phyloP scores from a whole-genome alignment of 176 grass and related monocot species.

The Echinochloa phyllopogon region DNA sequence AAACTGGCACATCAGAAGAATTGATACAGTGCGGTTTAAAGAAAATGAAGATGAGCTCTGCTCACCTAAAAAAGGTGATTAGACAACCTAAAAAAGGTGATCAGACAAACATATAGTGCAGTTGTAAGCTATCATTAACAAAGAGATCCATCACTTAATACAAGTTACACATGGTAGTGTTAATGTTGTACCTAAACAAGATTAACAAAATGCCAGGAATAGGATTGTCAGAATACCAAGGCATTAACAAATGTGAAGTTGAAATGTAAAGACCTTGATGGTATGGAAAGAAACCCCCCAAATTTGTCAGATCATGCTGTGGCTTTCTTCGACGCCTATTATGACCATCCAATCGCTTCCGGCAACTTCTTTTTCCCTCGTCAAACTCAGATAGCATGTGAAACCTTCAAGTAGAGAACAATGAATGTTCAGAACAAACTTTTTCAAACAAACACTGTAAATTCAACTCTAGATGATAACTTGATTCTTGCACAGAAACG shows the following conservation, averaged over 20 bases:
- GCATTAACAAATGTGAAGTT: not conserved
- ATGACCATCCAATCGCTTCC: conserved; percentile 82
- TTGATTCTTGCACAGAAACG: not conserved
- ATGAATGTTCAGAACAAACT: not conserved
- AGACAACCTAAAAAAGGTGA: too few relatives aligned
- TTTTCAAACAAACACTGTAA: not conserved
- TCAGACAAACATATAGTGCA: not conserved
- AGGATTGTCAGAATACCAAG: not conserved
- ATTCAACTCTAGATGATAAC: not conserved
- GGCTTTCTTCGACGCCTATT: conserved; percentile 87
- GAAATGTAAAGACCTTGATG: conserved; percentile 54
- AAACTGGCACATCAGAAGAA: too few relatives aligned
- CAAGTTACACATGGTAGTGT: not conserved
- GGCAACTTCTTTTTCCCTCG: conserved; percentile 81
- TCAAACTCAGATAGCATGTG: conserved; percentile 82
- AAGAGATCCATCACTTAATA: not conserved
- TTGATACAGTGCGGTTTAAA: not conserved
- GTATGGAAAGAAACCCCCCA: conserved; percentile 47
- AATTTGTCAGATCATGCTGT: conserved; percentile 55
- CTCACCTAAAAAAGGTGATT: not conserved
- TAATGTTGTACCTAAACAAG: not conserved
- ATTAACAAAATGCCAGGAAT: not conserved
- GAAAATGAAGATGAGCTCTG: not conserved
- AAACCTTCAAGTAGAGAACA: conserved; percentile 52
- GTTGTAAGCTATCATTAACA: not conserved